Base-by-base conservation (phyloP, 176 grass and related monocot genomes). In the Luzula sylvatica region DNA sequence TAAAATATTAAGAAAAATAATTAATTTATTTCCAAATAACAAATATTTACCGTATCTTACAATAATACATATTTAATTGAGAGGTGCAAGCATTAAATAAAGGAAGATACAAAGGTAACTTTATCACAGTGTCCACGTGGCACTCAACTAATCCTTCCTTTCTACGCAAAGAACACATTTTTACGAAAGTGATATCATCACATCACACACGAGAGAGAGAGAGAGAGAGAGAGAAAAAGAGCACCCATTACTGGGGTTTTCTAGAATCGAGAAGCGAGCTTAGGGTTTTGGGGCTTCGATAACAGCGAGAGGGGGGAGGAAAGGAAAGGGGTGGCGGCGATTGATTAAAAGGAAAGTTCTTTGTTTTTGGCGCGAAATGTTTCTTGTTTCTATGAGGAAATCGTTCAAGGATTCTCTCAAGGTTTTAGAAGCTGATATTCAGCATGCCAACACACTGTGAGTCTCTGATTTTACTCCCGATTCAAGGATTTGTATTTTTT, bases 371-470 rank as follows among this genome's bases (percentile, higher is more conserved):
- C 17, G 1, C 24, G 42, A 69, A 66, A 82, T 85, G 89, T 67
- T 70, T 50, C 17, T 80, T 51, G 71, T 47, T 75, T 68, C 88
- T 72, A 24, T 64, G 73, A 80, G 89, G 51, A 85, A 78, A 73
- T 85, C 89, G 24, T 95, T 95, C 89, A 95, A 81, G 76, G 89
- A 95, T 60, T 95, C 89, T 56, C 89, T 95, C 73, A 95, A 95
- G 77, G 56, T 82, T 29, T 83, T 95, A 56, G 73, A 95, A 82
- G 89, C 89, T 1, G 89, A 85, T 73, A 95, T 95, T 73, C 89
- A 88, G 70, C 89, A 95, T 51, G 83, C 89, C 52, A 95, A 95
- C 66, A 78, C 76, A 23, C 62, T 88, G 89, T 95, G 42, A 84
- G 83, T 64, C 27, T n/a, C 29, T 20, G 27, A 13, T 53, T 46